Conservation (phyloP, 257 asterid species). For the Jacaranda mimosifolia region DNA sequence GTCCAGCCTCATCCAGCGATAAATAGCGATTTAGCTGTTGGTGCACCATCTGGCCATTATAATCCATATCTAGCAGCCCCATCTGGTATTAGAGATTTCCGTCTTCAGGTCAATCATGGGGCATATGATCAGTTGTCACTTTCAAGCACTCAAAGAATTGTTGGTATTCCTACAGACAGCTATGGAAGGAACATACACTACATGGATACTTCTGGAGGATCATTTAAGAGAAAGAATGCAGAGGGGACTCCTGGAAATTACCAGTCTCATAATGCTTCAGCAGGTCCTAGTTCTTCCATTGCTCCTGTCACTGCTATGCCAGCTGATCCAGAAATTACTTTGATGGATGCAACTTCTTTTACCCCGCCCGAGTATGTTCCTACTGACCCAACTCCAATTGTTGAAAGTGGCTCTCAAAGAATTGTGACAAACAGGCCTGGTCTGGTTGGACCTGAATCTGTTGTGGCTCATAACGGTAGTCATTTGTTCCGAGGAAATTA, state of each 20-base stretch:
- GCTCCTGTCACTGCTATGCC: slow-evolving; percentile 33
- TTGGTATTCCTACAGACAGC: slow-evolving; percentile 41
- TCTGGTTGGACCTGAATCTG: slow-evolving; percentile 49
- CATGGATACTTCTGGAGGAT: slow-evolving; percentile 56
- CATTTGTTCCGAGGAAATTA: slow-evolving; percentile 63
- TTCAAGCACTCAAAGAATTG: slow-evolving; percentile 36
- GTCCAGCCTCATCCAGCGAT: slow-evolving; percentile 56
- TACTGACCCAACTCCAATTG: slow-evolving; percentile 36
- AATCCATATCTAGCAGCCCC: slow-evolving; percentile 65
- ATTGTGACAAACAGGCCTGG: slow-evolving; percentile 49
- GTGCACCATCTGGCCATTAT: slow-evolving; percentile 63
- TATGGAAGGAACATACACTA: slow-evolving; percentile 52
- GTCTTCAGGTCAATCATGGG: slow-evolving; percentile 61
- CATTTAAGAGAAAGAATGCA: slow-evolving; percentile 66
- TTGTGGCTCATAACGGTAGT: slow-evolving; percentile 42
- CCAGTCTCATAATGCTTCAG: slow-evolving; percentile 48
- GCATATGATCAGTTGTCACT: slow-evolving; percentile 52
- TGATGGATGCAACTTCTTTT: slow-evolving; percentile 37
- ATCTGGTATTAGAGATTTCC: slow-evolving; percentile 60
- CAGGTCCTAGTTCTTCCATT: slow-evolving; percentile 70
- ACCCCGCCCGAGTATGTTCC: slow-evolving; percentile 40
- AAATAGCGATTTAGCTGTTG: slow-evolving; percentile 47
- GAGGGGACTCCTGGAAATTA: slow-evolving; percentile 39
- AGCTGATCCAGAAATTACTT: slow-evolving; percentile 47
- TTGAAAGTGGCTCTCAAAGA: slow-evolving; percentile 38